A percentile compares a stretch with the other conserved stretches of the same genome.
Conservation (phyloP, 179 eudicot species). For the Camellia oleifera region DNA sequence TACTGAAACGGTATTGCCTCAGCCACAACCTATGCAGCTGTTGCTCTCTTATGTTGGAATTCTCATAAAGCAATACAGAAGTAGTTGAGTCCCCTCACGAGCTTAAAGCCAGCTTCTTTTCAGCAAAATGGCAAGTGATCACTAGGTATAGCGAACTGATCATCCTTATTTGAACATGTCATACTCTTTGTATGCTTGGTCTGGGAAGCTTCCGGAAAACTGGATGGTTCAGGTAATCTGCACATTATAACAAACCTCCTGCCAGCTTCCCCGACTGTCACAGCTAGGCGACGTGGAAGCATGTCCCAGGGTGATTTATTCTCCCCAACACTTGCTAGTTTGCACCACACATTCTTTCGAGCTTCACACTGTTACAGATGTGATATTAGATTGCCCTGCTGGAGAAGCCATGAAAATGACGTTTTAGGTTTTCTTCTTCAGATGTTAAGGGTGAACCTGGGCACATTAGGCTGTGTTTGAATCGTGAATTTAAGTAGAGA, state of each 20-base stretch:
- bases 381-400: too few relatives aligned
- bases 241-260: constrained; percentile 5
- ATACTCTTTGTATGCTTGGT: too few relatives aligned
- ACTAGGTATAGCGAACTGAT: neutral
- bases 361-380: too few relatives aligned
- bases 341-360: neutral
- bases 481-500: too few relatives aligned
- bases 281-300: neutral
- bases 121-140: neutral
- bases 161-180: neutral
- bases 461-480: too few relatives aligned
- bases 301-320: neutral
- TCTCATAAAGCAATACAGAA: neutral
- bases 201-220: constrained; percentile 18
- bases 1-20: neutral
- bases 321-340: neutral
- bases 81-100: neutral
- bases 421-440: too few relatives aligned
- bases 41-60: neutral
- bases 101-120: too few relatives aligned
- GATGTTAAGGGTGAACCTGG: too few relatives aligned
- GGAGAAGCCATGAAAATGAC: too few relatives aligned
- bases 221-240: constrained; percentile 20
- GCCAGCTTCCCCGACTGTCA: constrained; percentile 8
- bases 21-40: neutral